Conservation (phyloP, 805 yeast genomes). For the Pichia sporocuriosa region DNA sequence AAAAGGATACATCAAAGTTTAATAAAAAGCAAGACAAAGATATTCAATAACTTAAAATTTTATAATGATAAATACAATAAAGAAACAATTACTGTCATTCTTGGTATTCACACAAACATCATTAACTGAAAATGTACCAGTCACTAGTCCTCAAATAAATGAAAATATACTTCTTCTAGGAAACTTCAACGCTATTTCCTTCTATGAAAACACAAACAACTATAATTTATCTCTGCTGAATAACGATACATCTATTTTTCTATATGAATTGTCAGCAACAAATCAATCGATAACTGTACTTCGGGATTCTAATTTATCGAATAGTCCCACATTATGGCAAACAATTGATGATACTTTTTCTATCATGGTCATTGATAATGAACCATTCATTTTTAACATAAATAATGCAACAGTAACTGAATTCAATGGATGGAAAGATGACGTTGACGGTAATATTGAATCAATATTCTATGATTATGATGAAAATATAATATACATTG, state of each 20-base stretch:
- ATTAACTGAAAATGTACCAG: neutral
- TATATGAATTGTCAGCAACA: conserved; percentile 18
- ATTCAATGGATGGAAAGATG: conserved; percentile 21
- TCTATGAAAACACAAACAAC: conserved; percentile 13
- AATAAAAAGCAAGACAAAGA: too few relatives aligned
- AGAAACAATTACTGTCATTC: neutral
- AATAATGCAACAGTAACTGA: neutral
- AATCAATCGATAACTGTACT: conserved; percentile 13
- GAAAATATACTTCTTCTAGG: conserved; percentile 25
- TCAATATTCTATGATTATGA: conserved; percentile 43
- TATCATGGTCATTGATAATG: conserved; percentile 19
- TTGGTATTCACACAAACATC: neutral
- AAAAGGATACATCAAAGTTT: too few relatives aligned
- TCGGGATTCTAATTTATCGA: neutral
- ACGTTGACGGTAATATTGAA: conserved; percentile 34
- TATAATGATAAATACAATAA: too few relatives aligned
- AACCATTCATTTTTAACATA: conserved; percentile 20
- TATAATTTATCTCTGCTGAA: conserved; percentile 20
- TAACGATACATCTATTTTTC: conserved; percentile 1
- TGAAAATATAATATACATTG: conserved; percentile 55
- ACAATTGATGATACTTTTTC: conserved; percentile 5
- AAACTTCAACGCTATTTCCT: conserved; percentile 19
- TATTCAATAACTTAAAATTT: too few relatives aligned
- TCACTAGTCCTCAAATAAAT: conserved; percentile 5
- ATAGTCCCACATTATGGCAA: conserved; percentile 12